Evolutionary conservation across 805 yeast species (phyloP).

Genomic region (Wickerhamiella qilinensis): DNA sequence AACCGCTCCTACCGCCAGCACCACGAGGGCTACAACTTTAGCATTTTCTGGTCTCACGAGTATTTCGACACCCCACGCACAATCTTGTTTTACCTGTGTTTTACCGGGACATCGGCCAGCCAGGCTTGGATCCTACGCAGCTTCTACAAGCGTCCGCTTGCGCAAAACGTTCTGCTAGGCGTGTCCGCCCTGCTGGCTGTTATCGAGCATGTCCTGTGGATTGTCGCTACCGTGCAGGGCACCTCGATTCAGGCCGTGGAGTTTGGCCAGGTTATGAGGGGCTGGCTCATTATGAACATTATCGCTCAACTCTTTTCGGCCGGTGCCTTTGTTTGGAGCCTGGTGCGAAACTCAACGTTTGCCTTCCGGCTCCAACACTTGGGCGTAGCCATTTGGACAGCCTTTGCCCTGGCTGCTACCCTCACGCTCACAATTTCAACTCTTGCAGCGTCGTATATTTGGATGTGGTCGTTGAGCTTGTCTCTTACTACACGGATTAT

Average conservation of each 20-base stretch:
- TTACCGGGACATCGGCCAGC: background rate
- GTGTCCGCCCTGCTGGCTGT: background rate
- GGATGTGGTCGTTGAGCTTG: background rate
- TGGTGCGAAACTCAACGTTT: background rate
- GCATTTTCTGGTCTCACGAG: background rate
- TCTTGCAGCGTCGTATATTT: background rate
- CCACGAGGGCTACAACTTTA: background rate
- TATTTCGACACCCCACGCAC: background rate
- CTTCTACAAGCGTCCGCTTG: background rate
- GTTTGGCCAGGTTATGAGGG: no score
- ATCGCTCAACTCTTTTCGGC: background rate
- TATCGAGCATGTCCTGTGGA: background rate
- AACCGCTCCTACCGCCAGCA: conserved; percentile 51
- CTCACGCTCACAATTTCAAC: background rate
- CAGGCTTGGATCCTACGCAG: background rate
- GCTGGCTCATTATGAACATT: background rate
- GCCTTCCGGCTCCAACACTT: background rate
- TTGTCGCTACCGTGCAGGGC: background rate
- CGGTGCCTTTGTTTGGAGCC: background rate
- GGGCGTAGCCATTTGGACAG: background rate
- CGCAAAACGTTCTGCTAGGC: background rate
- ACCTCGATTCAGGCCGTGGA: no score
- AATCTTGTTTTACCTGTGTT: background rate
- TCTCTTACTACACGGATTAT: background rate
- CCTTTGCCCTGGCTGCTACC: background rate